These are phyloP conservation scores for Fomitopsis betulina DNA, from an alignment of 1,284 basidiomycete genomes.

Conservation along the genomic window DNA sequence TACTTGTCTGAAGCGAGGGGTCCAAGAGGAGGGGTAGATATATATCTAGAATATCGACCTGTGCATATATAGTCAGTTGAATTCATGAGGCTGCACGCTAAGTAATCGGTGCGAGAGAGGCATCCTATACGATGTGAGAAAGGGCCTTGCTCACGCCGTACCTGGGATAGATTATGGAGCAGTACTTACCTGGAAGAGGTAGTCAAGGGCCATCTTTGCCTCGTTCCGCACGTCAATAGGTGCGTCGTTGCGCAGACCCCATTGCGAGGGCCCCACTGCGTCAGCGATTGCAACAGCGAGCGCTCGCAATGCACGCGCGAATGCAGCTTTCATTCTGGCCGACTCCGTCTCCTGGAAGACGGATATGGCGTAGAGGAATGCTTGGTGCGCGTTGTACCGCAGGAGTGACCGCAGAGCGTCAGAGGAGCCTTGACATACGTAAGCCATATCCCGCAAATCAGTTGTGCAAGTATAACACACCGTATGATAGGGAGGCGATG, in stretches of 20 bases:
- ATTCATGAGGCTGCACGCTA: not conserved
- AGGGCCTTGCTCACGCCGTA: not conserved
- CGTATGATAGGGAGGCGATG: constrained; percentile 67
- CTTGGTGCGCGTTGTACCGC: constrained; percentile 46
- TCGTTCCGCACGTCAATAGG: constrained; percentile 40
- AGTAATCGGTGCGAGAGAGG: too few relatives aligned
- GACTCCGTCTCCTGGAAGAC: constrained; percentile 35
- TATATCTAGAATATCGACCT: constrained; percentile 59
- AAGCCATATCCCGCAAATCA: constrained; percentile 16
- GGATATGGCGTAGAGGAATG: constrained; percentile 54
- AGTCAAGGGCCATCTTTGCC: constrained; percentile 51
- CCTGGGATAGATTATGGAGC: not conserved
- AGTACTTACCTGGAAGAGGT: constrained; percentile 50
- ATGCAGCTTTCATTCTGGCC: constrained; percentile 45
- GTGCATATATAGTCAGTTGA: constrained; percentile 1
- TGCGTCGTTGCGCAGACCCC: constrained; percentile 50
- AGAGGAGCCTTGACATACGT: constrained; percentile 40
- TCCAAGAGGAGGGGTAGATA: constrained; percentile 59
- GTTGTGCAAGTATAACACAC: constrained; percentile 25
- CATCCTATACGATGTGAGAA: not conserved
- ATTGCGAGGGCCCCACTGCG: constrained; percentile 58
- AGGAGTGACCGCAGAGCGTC: constrained; percentile 54
- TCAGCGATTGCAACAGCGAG: constrained; percentile 56
- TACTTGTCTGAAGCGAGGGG: constrained; percentile 33
- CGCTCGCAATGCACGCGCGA: constrained; percentile 56